These are phyloP conservation scores for Leishmania amazonensis DNA, from an alignment of 208 protist genomes.

Conservation along the genomic window DNA sequence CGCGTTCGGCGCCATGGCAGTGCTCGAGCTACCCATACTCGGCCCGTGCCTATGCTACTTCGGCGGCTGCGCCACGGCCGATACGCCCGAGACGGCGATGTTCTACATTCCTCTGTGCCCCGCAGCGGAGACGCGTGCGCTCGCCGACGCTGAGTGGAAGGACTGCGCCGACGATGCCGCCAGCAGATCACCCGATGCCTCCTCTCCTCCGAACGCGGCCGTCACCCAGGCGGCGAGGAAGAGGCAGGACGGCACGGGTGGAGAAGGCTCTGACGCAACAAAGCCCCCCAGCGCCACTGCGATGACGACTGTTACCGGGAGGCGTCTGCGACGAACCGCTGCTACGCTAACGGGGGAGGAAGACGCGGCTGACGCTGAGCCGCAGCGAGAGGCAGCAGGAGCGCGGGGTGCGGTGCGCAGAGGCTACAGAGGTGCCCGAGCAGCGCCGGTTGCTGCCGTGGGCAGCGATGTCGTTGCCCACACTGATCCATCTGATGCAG, in stretches of 20 bases:
- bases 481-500: neutral
- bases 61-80: conserved; percentile 44
- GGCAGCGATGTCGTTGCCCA: neutral
- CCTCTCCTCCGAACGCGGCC: neutral
- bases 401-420: neutral
- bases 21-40: conserved; percentile 38
- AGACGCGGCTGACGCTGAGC: neutral
- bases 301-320: neutral
- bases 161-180: neutral
- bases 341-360: neutral
- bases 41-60: conserved; percentile 53
- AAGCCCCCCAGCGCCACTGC: neutral
- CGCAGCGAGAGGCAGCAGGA: neutral
- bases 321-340: neutral
- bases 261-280: neutral
- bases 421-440: neutral
- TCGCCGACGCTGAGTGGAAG: neutral
- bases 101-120: conserved; percentile 45
- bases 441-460: neutral
- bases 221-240: neutral
- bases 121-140: neutral
- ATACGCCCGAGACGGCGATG: conserved; percentile 52
- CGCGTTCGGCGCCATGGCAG: conserved; percentile 38
- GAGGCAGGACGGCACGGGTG: neutral
- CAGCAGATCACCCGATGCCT: neutral